phyloP scores from a whole-genome alignment of 2,329 filamentous ascomycete genomes.

The Cadophora gregata region DNA sequence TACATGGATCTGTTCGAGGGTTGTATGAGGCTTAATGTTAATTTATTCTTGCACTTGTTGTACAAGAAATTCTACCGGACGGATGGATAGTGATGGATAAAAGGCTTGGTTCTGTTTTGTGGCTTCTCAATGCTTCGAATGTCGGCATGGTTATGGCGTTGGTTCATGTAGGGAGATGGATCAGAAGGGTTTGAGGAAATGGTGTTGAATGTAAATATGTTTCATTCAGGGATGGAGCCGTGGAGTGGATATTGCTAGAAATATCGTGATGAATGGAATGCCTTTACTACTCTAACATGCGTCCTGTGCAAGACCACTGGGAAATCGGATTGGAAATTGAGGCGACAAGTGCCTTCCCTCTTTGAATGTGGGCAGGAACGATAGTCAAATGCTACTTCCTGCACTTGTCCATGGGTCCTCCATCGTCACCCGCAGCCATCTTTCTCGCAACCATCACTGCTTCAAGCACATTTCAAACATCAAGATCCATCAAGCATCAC shows the following conservation, averaged over 20 bases:
- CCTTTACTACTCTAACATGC: constrained; percentile 15
- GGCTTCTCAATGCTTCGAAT: constrained; percentile 24
- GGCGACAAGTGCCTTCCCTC: not conserved
- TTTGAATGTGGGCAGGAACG: not conserved
- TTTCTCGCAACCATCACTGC: constrained; percentile 13
- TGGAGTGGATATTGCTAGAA: constrained; percentile 31
- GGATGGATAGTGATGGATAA: constrained; percentile 47
- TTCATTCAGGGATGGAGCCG: constrained; percentile 31
- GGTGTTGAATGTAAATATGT: constrained; percentile 40
- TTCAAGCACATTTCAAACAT: constrained; percentile 21
- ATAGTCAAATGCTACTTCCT: not conserved
- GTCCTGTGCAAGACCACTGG: not conserved
- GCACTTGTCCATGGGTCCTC: no score
- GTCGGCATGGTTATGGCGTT: constrained; percentile 39
- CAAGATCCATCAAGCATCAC: constrained; percentile 20
- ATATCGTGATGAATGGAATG: constrained; percentile 37
- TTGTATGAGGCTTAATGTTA: constrained; percentile 88
- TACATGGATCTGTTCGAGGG: constrained; percentile 95
- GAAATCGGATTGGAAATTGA: not conserved
- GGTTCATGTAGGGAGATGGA: constrained; percentile 25
- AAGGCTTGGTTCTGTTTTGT: constrained; percentile 23
- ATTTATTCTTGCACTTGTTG: constrained; percentile 92
- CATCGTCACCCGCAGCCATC: not conserved
- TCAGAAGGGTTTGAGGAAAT: constrained; percentile 26
- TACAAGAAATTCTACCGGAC: constrained; percentile 98